A percentile compares a stretch with the other conserved stretches of the same genome.
Evolutionary conservation across 768 basidiomycete species (phyloP).

Genomic region (Podaxis pistillaris): DNA sequence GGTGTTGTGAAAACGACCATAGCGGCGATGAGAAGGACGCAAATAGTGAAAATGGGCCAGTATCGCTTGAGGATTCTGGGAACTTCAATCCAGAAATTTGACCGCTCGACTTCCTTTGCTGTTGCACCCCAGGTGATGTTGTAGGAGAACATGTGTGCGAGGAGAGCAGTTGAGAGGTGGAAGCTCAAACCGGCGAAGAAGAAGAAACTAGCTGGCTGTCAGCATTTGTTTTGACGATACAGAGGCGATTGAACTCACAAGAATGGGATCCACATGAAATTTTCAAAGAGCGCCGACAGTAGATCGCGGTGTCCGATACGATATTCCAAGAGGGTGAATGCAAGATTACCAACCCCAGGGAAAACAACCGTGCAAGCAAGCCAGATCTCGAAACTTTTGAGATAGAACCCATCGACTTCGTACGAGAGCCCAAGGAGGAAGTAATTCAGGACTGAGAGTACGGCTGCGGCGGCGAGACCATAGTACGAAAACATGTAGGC

Average conservation of each 20-base stretch:
- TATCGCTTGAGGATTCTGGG: conserved; percentile 82
- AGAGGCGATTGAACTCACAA: conserved; percentile 48
- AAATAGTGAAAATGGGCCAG: conserved; percentile 60
- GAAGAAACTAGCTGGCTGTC: conserved; percentile 52
- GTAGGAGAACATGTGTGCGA: conserved; percentile 73
- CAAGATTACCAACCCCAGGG: conserved; percentile 67
- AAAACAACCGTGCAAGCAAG: conserved; percentile 71
- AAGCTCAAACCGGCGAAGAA: conserved; percentile 77
- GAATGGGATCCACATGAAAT: conserved; percentile 67
- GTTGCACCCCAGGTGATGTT: conserved; percentile 81
- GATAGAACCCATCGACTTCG: conserved; percentile 67
- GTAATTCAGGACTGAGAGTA: conserved; percentile 69
- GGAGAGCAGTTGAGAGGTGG: conserved; percentile 61
- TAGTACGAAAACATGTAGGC: conserved; percentile 67
- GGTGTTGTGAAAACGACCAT: conserved; percentile 57
- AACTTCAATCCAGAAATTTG: conserved; percentile 90
- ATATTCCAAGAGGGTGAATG: conserved; percentile 68
- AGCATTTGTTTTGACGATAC: not conserved
- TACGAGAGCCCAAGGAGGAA: conserved; percentile 61
- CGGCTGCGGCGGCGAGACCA: conserved; percentile 61
- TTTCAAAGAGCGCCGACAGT: conserved; percentile 52
- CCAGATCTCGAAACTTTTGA: conserved; percentile 73
- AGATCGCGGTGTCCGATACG: conserved; percentile 58
- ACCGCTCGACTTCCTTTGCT: conserved; percentile 80
- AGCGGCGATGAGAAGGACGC: conserved; percentile 44